phyloP scores from a whole-genome alignment of 306 rosid species.

The Cyclanthera cordifolia region DNA sequence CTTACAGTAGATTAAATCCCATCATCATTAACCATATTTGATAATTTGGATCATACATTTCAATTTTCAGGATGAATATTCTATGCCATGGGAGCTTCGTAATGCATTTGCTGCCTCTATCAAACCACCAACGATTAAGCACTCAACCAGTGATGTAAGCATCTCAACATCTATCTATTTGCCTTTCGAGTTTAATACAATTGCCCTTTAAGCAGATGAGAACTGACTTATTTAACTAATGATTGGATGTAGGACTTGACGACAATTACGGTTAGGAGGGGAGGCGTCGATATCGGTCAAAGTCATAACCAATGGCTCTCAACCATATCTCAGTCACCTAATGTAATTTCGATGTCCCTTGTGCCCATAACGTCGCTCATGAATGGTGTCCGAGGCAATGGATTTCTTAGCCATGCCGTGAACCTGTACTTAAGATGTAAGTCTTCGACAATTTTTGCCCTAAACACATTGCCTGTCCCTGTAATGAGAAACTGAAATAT shows the following conservation, averaged over 20 bases:
- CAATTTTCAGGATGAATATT: constrained; percentile 33
- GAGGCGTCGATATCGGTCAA: constrained; percentile 59
- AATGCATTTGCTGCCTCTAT: constrained; percentile 24
- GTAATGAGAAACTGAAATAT: not conserved
- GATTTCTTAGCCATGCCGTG: constrained; percentile 69
- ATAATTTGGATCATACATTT: constrained; percentile 10
- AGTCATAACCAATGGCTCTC: constrained; percentile 70
- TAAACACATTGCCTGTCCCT: not conserved
- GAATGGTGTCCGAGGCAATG: constrained; percentile 57
- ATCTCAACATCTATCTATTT: not conserved
- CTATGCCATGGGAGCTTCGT: constrained; percentile 21
- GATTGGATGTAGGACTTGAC: constrained; percentile 37
- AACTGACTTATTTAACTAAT: constrained; percentile 6
- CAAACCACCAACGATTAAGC: constrained; percentile 32
- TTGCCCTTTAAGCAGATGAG: constrained; percentile 4
- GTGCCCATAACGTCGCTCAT: constrained; percentile 77
- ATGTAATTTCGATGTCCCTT: constrained; percentile 67
- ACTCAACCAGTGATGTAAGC: constrained; percentile 62
- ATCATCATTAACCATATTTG: not conserved
- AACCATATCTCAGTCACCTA: constrained; percentile 61
- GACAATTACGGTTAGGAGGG: constrained; percentile 48
- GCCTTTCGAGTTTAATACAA: not conserved
- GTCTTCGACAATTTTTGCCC: constrained; percentile 15
- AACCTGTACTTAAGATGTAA: constrained; percentile 88
- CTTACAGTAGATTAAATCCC: not conserved